A percentile compares a stretch with the other conserved stretches of the same genome.
phyloP scores from a whole-genome alignment of 2,329 filamentous ascomycete species.

The Mycosphaerella sp. region DNA sequence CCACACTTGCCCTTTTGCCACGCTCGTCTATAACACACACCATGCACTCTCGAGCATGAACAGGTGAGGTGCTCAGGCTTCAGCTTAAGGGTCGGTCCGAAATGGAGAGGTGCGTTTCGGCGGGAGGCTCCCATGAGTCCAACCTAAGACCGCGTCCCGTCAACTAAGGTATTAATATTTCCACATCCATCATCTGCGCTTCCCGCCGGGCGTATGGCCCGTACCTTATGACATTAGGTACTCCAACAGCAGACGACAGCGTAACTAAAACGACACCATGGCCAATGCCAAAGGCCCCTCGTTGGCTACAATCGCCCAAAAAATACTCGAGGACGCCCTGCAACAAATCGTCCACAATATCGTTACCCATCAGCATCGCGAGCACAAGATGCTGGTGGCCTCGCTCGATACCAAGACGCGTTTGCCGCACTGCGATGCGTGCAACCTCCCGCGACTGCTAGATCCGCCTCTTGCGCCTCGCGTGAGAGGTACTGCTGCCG shows the following conservation, averaged over 20 bases:
- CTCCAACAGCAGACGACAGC: not conserved
- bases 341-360: conserved; percentile 73
- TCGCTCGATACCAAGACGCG: conserved; percentile 64
- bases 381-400: conserved; percentile 72
- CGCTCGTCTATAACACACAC: not conserved
- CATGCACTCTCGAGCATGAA: not conserved
- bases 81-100: not conserved
- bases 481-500: conserved; percentile 31
- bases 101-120: not conserved
- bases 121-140: not conserved
- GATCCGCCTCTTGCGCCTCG: conserved; percentile 56
- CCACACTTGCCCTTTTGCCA: not conserved
- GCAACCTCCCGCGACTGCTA: conserved; percentile 66
- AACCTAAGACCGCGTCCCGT: not conserved
- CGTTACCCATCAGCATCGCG: conserved; percentile 66
- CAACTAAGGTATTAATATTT: not conserved
- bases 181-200: not conserved
- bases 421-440: conserved; percentile 68
- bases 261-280: not conserved
- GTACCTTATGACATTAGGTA: no score
- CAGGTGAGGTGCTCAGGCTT: not conserved
- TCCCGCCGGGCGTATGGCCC: no score
- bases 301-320: conserved; percentile 42
- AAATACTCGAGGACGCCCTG: conserved; percentile 67
- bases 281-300: conserved; percentile 10